phyloP scores from a whole-genome alignment of 768 basidiomycete genomes.

The Leccinum ochraceum region DNA sequence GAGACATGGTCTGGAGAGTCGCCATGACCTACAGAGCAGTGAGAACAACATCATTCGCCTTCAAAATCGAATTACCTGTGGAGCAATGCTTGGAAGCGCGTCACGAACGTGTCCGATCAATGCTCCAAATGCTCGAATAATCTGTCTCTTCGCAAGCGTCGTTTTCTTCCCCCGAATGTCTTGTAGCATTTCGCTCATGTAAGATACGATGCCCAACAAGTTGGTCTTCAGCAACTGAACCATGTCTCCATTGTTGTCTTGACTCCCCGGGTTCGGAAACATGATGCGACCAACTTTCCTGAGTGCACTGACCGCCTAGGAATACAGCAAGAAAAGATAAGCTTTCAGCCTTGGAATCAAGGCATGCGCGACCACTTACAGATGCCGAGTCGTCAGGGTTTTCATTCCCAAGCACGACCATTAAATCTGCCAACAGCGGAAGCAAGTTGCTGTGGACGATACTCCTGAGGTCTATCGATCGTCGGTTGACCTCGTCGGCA shows the following conservation, averaged over 20 bases:
- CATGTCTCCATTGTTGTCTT: conserved; percentile 40
- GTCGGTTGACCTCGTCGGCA: conserved; percentile 32
- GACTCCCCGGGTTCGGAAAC: conserved; percentile 25
- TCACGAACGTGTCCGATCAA: conserved; percentile 72
- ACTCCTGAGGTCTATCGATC: conserved; percentile 43
- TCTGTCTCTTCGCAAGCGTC: conserved; percentile 65
- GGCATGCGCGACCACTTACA: conserved; percentile 45
- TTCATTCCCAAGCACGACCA: conserved; percentile 77
- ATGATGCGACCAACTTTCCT: conserved; percentile 42
- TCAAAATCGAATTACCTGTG: conserved; percentile 62
- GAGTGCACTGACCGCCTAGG: conserved; percentile 50
- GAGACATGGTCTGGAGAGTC: conserved; percentile 87
- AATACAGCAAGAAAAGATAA: conserved; percentile 36
- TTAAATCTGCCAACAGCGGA: conserved; percentile 70
- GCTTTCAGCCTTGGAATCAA: conserved; percentile 30
- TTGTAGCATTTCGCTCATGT: conserved; percentile 84
- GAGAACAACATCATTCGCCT: conserved; percentile 7
- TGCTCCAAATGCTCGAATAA: conserved; percentile 75
- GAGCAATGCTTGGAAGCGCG: conserved; percentile 72
- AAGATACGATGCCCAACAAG: conserved; percentile 82
- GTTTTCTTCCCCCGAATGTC: conserved; percentile 80
- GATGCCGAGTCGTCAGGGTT: conserved; percentile 43
- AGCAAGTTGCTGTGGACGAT: conserved; percentile 69
- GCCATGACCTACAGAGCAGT: conserved; percentile 79
- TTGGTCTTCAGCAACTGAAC: conserved; percentile 67